These are phyloP conservation scores for Bremia lactucae DNA, from an alignment of 352 stramenopile species.

Conservation along the genomic window DNA sequence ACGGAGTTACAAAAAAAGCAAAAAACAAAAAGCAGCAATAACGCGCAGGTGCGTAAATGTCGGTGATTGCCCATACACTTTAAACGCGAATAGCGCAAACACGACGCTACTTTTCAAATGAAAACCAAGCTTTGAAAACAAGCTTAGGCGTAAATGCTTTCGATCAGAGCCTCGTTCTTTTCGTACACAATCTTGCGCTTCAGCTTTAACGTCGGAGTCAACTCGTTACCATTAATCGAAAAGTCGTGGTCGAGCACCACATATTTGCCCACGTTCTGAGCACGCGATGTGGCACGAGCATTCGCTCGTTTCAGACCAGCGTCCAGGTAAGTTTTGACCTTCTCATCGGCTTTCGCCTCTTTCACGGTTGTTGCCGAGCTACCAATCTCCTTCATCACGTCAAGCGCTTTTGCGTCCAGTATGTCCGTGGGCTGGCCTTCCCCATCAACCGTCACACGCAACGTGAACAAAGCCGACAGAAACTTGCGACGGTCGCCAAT, in stretches of 20 bases:
- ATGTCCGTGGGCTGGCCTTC: constrained; percentile 79
- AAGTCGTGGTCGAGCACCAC: constrained; percentile 85
- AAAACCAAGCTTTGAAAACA: too few species aligned
- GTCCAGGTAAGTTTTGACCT: constrained; percentile 69
- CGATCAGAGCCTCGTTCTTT: constrained; percentile 87
- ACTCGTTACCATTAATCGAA: constrained; percentile 80
- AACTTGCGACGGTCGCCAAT: constrained; percentile 92
- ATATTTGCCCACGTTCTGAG: constrained; percentile 83
- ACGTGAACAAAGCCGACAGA: constrained; percentile 79
- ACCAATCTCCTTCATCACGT: constrained; percentile 49
- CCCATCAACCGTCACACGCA: constrained; percentile 69
- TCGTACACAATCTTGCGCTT: constrained; percentile 89
- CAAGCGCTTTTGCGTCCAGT: constrained; percentile 58
- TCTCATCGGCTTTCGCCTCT: constrained; percentile 59
- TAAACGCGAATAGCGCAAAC: too few species aligned
- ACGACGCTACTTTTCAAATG: too few species aligned
- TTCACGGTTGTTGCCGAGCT: constrained; percentile 55
- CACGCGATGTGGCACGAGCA: constrained; percentile 55
- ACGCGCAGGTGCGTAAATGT: too few species aligned
- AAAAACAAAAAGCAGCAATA: too few species aligned
- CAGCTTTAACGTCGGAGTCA: constrained; percentile 95
- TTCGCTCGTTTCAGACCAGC: constrained; percentile 76
- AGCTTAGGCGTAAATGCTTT: constrained; percentile 81
- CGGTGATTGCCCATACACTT: too few species aligned
- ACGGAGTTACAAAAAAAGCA: too few species aligned